Base-by-base conservation (phyloP, 768 basidiomycete genomes). In the Crucibulum laeve region DNA sequence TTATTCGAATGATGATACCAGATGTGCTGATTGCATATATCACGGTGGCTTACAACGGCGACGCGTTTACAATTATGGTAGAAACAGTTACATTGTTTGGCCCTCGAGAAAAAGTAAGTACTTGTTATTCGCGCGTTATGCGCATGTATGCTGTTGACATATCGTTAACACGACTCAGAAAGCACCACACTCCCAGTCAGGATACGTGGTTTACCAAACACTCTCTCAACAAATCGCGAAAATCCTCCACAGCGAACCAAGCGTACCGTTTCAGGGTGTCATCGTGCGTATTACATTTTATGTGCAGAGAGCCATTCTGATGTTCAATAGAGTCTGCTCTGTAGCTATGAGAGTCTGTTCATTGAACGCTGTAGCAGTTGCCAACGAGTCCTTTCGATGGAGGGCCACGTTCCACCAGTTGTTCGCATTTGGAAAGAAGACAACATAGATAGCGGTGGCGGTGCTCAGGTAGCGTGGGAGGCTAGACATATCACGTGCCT, bases 381-480 rank as follows among this genome's bases (percentile, higher is more conserved):
- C 53, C 65, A 74, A 38, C 78, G 86, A 14, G 80, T 89, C 21
- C 62, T 88, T 17, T 82, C 83, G 0, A 65, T 69, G 2, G 85
- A 89, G 51, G 82, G 80, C 0, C 84, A 88, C 56, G 68, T 84
- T 5, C 87, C 87, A 1, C 80, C 85, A 0, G 82, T 87, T 3
- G 81, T 78, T 23, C 73, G 84, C 34, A 53, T 75, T 21, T 84
- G 76, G 77, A 63, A 59, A 18, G 64, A 68, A 30, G 50, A 47
- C n/a, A n/a, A n/a, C n/a, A n/a, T n/a, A n/a, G n/a, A n/a, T n/a
- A n/a, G n/a, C n/a, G n/a, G n/a, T n/a, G n/a, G n/a, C 19, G 58
- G 54, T 32, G 53, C 8, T 30, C 8, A 8, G 59, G 52, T 63
- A 45, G 50, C 34, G 2, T 81, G 81, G 80, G 67, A 70, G 48